These are phyloP conservation scores for Sordaria brevicollis DNA, from an alignment of 495 filamentous ascomycete genomes.

Conservation along the genomic window DNA sequence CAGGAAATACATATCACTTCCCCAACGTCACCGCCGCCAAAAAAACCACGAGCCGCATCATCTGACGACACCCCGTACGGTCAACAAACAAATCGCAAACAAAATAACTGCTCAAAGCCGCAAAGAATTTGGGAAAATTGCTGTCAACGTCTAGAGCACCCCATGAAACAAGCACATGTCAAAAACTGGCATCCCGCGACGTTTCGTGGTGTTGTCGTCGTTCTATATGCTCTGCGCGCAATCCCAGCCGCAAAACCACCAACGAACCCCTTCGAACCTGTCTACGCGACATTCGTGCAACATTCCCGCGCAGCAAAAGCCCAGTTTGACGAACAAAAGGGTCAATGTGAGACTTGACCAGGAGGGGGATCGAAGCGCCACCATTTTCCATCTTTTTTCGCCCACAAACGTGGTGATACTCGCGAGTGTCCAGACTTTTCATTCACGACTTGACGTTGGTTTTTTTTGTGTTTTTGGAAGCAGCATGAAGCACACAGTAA, in stretches of 20 bases:
- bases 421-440: neutral
- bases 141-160: neutral
- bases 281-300: neutral
- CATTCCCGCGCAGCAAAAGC: neutral
- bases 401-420: neutral
- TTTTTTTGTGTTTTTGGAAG: too few species aligned
- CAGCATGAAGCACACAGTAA: too few species aligned
- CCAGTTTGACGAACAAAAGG: neutral
- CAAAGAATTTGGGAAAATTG: neutral
- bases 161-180: neutral
- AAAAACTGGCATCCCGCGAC: neutral
- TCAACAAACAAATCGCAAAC: neutral
- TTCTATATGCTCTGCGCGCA: neutral
- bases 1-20: too few species aligned
- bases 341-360: neutral
- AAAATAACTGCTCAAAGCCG: neutral
- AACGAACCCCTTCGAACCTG: neutral
- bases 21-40: neutral
- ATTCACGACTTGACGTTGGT: neutral
- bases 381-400: neutral
- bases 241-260: neutral
- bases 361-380: neutral
- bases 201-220: neutral
- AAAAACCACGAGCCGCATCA: neutral
- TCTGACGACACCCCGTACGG: neutral